phyloP scores from a whole-genome alignment of 495 filamentous ascomycete species.

The Rhypophila decipiens region DNA sequence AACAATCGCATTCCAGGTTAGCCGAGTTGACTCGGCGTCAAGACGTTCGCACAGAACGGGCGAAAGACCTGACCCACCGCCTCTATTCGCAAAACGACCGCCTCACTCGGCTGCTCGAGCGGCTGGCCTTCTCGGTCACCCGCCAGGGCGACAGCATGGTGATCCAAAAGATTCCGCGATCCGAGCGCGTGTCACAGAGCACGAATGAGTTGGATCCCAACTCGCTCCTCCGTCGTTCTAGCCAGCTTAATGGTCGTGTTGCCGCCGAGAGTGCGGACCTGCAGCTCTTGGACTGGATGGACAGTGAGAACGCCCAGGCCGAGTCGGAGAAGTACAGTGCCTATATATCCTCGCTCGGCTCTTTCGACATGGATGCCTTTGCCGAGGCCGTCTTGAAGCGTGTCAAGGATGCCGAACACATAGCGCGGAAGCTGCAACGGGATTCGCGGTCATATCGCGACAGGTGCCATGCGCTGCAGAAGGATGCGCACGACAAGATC shows the following conservation, averaged over 20 bases:
- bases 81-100: constrained; percentile 73
- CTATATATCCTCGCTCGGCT: constrained; percentile 61
- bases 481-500: constrained; percentile 92
- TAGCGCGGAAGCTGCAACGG: constrained; percentile 83
- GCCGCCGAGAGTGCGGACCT: constrained; percentile 49
- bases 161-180: constrained; percentile 68
- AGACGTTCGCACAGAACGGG: constrained; percentile 57
- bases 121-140: constrained; percentile 72
- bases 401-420: constrained; percentile 80
- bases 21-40: constrained; percentile 45
- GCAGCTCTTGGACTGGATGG: constrained; percentile 70
- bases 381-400: constrained; percentile 77
- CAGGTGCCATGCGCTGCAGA: constrained; percentile 73
- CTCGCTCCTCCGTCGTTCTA: constrained; percentile 50
- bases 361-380: constrained; percentile 77
- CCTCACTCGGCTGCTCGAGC: constrained; percentile 70
- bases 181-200: constrained; percentile 47
- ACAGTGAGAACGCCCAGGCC: constrained; percentile 54
- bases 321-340: constrained; percentile 65
- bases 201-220: constrained; percentile 54
- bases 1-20: constrained; percentile 43
- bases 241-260: constrained; percentile 33
- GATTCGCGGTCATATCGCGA: constrained; percentile 84
- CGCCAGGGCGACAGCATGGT: constrained; percentile 66
- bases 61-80: constrained; percentile 75